Conservation (phyloP, 345 rosid species). For the Rhodamnia argentea region DNA sequence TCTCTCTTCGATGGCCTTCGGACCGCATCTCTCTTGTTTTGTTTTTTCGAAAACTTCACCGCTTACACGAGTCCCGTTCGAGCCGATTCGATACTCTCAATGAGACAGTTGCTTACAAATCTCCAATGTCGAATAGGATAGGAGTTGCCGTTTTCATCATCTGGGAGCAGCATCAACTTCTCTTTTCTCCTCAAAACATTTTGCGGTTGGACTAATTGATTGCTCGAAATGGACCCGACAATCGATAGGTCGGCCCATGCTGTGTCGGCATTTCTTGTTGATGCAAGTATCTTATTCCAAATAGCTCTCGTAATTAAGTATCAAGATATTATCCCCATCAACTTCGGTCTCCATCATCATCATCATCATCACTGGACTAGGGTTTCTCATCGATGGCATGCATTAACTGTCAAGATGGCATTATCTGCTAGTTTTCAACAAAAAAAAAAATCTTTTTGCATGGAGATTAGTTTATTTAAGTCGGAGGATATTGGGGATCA, state of each 20-base stretch:
- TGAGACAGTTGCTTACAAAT: rapidly evolving
- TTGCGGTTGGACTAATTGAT: neutral
- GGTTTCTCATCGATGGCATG: neutral
- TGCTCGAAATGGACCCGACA: neutral
- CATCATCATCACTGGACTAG: neutral
- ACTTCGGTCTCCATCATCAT: neutral
- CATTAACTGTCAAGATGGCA: neutral
- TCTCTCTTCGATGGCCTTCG: neutral
- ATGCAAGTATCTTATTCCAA: neutral
- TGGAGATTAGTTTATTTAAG: neutral
- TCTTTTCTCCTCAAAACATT: neutral
- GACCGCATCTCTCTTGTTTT: neutral
- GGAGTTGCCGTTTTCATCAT: neutral
- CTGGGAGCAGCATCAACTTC: neutral
- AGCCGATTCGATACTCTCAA: neutral
- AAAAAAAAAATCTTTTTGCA: too few species aligned
- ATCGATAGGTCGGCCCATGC: too few species aligned
- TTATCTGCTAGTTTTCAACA: neutral
- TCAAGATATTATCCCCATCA: neutral
- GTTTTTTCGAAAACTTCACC: neutral
- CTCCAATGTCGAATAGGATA: neutral
- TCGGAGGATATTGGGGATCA: neutral
- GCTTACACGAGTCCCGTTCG: neutral
- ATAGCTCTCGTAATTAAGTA: neutral
- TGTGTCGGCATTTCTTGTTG: neutral